phyloP scores from a whole-genome alignment of 441 rosid genomes.

The Geranium incanum region DNA sequence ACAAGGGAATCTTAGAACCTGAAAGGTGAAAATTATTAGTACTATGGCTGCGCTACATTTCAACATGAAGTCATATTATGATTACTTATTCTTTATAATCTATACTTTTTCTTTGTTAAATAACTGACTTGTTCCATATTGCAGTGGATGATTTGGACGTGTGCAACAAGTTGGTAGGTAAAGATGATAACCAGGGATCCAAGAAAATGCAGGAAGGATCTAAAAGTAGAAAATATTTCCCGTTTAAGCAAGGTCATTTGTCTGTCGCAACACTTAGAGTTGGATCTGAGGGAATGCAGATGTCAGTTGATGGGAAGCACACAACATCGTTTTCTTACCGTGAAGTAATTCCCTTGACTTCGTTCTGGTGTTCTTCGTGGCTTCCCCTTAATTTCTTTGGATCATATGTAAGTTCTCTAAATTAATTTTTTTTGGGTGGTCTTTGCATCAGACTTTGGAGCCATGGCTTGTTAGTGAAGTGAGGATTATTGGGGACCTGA shows the following conservation, averaged over 20 bases:
- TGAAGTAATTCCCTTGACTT: slow-evolving; percentile 39
- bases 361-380: slow-evolving; percentile 17
- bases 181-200: slow-evolving; percentile 40
- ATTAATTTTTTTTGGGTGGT: no score
- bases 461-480: slow-evolving; percentile 71
- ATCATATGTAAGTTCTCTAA: background rate
- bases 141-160: slow-evolving; percentile 82
- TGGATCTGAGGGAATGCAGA: slow-evolving; percentile 63
- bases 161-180: slow-evolving; percentile 79
- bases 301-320: slow-evolving; percentile 73
- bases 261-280: slow-evolving; percentile 66
- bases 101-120: slow-evolving; percentile 7
- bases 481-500: slow-evolving; percentile 49
- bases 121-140: slow-evolving; percentile 14
- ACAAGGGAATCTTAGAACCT: no score
- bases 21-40: background rate
- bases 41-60: slow-evolving; percentile 2
- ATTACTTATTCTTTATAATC: background rate
- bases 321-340: slow-evolving; percentile 61
- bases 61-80: slow-evolving; percentile 9
- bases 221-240: slow-evolving; percentile 50
- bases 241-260: slow-evolving; percentile 50
- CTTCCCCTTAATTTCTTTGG: slow-evolving; percentile 20
- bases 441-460: slow-evolving; percentile 71
- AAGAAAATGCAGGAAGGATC: slow-evolving; percentile 37